Conservation (phyloP, 345 rosid species). For the Moricandia moricandioides region DNA sequence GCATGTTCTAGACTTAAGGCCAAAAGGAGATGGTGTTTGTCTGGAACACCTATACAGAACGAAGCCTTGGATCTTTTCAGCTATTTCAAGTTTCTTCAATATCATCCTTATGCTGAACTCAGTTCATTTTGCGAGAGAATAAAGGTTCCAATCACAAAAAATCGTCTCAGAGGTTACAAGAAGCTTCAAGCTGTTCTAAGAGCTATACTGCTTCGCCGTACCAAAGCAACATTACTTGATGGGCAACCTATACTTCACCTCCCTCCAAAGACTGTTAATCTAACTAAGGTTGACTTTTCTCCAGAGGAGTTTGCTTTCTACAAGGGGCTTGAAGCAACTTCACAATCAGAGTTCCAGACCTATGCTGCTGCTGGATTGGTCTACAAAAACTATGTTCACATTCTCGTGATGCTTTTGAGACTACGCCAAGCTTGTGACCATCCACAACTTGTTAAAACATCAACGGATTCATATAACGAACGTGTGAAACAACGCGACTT, state of each 20-base stretch:
- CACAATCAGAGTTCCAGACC: background rate
- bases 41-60: conserved; percentile 1
- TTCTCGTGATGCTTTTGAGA: background rate
- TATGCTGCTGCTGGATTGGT: background rate
- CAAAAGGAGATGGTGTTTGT: background rate
- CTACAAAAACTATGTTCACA: background rate
- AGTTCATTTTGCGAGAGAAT: background rate
- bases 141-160: background rate
- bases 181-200: conserved; percentile 4
- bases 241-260: background rate
- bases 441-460: background rate
- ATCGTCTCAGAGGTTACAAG: background rate
- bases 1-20: background rate
- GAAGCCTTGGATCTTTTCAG: background rate
- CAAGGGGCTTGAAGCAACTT: background rate
- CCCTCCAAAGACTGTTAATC: background rate
- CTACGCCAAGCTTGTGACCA: conserved; percentile 2
- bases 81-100: background rate
- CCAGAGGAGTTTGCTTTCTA: background rate
- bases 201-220: background rate
- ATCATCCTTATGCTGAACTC: background rate
- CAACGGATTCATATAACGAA: background rate
- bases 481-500: background rate
- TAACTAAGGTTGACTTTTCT: background rate
- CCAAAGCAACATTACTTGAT: background rate